These are phyloP conservation scores for Ascochyta koolunga DNA, from an alignment of 2,329 filamentous ascomycete genomes.

Conservation along the genomic window DNA sequence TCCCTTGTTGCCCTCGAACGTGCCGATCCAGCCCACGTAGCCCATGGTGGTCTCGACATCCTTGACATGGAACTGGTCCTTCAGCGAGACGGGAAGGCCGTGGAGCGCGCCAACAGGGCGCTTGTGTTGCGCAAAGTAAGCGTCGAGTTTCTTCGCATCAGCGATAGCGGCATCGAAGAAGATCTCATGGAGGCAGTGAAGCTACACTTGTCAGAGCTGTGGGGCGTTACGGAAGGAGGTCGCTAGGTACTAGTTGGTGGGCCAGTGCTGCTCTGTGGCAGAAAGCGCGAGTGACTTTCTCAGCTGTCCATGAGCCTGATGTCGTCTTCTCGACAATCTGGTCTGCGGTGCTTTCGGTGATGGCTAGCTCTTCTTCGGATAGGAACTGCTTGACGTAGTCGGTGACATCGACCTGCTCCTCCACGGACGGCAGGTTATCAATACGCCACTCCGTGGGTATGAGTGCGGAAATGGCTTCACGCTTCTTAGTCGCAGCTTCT, in stretches of 20 bases:
- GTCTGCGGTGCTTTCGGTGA: constrained; percentile 66
- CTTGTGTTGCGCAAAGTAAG: constrained; percentile 43
- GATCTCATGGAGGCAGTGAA: constrained; percentile 54
- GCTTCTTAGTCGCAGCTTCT: constrained; percentile 58
- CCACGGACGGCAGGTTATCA: constrained; percentile 52
- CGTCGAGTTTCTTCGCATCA: constrained; percentile 51
- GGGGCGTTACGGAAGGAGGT: background rate
- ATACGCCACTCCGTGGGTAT: constrained; percentile 66
- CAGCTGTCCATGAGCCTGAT: constrained; percentile 61
- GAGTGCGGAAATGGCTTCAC: constrained; percentile 58
- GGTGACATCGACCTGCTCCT: constrained; percentile 57
- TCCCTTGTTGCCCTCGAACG: constrained; percentile 62
- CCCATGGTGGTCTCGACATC: constrained; percentile 60
- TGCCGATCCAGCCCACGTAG: constrained; percentile 69
- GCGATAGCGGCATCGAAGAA: constrained; percentile 55
- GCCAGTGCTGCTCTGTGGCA: constrained; percentile 62
- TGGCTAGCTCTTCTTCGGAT: constrained; percentile 60
- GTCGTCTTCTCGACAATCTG: constrained; percentile 62
- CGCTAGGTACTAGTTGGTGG: constrained; percentile 52
- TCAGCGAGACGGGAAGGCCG: constrained; percentile 55
- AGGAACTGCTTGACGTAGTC: constrained; percentile 64
- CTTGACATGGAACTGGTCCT: constrained; percentile 58
- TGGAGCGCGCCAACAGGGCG: constrained; percentile 53
- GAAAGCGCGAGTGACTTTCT: constrained; percentile 62
- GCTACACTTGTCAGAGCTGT: constrained; percentile 18